phyloP scores from a whole-genome alignment of 345 rosid species.

The Populus deltoides region DNA sequence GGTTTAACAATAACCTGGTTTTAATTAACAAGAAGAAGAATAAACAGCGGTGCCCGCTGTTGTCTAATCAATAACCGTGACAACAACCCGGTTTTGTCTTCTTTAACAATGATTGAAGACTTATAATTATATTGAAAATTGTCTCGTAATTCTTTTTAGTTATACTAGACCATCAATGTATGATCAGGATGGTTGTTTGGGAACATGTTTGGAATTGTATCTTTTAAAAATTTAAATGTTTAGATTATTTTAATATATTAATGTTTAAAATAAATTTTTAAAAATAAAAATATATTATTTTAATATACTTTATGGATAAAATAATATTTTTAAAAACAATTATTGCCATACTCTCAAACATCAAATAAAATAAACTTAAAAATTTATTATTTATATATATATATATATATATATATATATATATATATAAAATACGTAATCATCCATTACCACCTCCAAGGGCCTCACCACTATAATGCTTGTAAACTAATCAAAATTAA shows the following conservation, averaged over 20 bases:
- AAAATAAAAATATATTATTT: too few species aligned
- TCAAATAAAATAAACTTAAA: not conserved
- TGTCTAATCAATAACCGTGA: too few species aligned
- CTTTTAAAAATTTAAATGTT: too few species aligned
- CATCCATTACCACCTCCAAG: not conserved
- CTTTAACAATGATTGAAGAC: not conserved
- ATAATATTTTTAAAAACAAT: too few species aligned
- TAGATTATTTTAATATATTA: too few species aligned
- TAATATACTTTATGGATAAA: too few species aligned
- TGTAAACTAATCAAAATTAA: slow-evolving; percentile 5
- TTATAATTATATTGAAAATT: not conserved
- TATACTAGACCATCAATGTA: not conserved
- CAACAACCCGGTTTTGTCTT: not conserved
- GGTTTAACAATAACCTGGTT: not conserved
- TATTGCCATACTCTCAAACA: rapidly evolving
- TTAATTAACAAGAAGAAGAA: not conserved
- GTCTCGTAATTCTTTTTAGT: not conserved
- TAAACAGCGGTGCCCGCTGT: not conserved
- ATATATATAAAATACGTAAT: not conserved
- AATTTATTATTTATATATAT: too few species aligned
- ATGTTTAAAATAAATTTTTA: too few species aligned
- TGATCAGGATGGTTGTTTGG: too few species aligned
- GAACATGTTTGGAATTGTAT: too few species aligned
- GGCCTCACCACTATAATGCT: not conserved
- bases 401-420: too few species aligned